Evolutionary conservation across 768 basidiomycete species (phyloP), one percentile per base, ranked within the genome.

Genomic region (Trametes cinnabarina): DNA sequence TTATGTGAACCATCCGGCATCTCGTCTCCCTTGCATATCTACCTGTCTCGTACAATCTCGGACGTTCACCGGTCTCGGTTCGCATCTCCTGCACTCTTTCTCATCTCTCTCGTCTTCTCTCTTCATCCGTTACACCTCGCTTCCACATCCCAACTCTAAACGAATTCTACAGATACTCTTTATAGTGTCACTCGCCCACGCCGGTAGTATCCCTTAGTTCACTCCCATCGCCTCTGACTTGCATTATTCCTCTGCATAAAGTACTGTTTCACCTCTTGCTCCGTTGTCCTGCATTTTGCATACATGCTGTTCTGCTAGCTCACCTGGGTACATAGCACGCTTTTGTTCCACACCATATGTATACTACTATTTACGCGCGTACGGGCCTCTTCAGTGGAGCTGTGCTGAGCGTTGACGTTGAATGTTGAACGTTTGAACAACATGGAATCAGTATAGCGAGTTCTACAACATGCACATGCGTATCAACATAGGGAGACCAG

Each of bases 271-370:
- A 53, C 37, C 61, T 53, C 63, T 34, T 64, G 64, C 68, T 65
- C 62, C 54, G 58, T 65, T 59, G 61, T 68, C 69, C 67, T 68
- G 68, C 69, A 70, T 70, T 66, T 69, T 69, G 69, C 66, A 63
- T 63, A 63, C 60, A 65, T 67, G 63, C 62, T 65, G 62, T 69
- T 66, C 66, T 68, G 59, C 67, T 66, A 68, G 62, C 61, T 63
- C 65, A 49, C 58, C 62, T 51, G 65, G 65, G 67, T 69, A 62
- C 64, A 69, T 64, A 59, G 62, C 57, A 60, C 64, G 55, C 60
- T 64, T 63, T 62, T 61, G 61, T 60, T 49, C 42, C 57, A 52
- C 64, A 57, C 37, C 54, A 57, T 58, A 58, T 70, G 67, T 70
- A 68, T 69, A 65, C 63, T 68, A 69, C 61, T 65, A 65, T 65